phyloP scores from a whole-genome alignment of 345 rosid species.

The Viola odorata region DNA sequence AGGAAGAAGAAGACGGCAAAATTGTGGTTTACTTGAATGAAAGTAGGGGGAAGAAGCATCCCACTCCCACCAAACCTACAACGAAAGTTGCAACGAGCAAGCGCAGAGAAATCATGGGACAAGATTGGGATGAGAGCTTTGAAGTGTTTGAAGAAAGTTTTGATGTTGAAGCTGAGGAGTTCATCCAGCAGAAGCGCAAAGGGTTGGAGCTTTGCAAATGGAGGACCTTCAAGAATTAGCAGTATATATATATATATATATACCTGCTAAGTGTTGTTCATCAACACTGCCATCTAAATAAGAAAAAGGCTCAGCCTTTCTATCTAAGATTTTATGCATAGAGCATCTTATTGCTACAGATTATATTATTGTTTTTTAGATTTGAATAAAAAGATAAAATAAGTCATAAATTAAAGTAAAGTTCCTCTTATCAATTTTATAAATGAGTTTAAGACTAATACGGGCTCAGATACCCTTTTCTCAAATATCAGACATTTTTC shows the following conservation, averaged over 20 bases:
- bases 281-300: not conserved
- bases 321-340: not conserved
- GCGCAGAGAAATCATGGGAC: conserved; percentile 7
- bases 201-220: conserved; percentile 37
- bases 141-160: conserved; percentile 14
- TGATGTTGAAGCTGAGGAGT: conserved; percentile 26
- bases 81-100: conserved; percentile 34
- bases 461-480: too few species aligned
- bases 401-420: too few species aligned
- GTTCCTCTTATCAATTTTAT: too few species aligned
- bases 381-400: not conserved
- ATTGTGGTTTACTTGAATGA: conserved; percentile 25
- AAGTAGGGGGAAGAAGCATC: not conserved
- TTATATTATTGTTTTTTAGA: not conserved
- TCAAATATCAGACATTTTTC: too few species aligned
- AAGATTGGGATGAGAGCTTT: not conserved
- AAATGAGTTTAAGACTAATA: too few species aligned
- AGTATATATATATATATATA: not conserved
- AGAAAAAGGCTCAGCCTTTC: not conserved
- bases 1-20: not conserved
- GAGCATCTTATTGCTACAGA: not conserved
- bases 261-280: not conserved
- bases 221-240: conserved; percentile 31
- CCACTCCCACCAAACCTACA: conserved; percentile 16
- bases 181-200: conserved; percentile 33